A percentile compares a stretch with the other conserved stretches of the same genome.
Conservation (phyloP, 2,329 filamentous ascomycete genomes). For the Penicillium expansum region DNA sequence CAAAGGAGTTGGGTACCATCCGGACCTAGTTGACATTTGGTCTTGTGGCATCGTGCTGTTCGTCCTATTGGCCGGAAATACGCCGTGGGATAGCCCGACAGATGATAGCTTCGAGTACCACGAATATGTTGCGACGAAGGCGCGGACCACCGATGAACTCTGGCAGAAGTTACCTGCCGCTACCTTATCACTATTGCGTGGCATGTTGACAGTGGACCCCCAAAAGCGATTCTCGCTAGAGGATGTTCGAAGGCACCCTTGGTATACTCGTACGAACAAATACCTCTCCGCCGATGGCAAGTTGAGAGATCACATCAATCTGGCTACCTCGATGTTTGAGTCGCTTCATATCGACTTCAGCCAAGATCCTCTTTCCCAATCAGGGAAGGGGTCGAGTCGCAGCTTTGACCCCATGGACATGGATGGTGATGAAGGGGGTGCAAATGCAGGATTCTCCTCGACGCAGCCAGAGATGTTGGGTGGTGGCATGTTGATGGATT, state of each 20-base stretch:
- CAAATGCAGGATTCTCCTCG: slow-evolving; percentile 60
- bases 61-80: slow-evolving; percentile 91
- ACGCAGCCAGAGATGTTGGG: slow-evolving; percentile 81
- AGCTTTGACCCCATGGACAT: slow-evolving; percentile 65
- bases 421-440: slow-evolving; percentile 50
- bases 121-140: slow-evolving; percentile 76
- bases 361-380: slow-evolving; percentile 58
- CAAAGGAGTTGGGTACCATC: slow-evolving; percentile 49
- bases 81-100: slow-evolving; percentile 94
- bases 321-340: slow-evolving; percentile 95
- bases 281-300: slow-evolving; percentile 72
- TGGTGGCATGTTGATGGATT: slow-evolving; percentile 76
- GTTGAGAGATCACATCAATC: slow-evolving; percentile 71
- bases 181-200: slow-evolving; percentile 77
- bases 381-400: slow-evolving; percentile 35
- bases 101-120: slow-evolving; percentile 82
- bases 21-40: slow-evolving; percentile 90
- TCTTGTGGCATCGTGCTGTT: slow-evolving; percentile 98
- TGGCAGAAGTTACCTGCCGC: slow-evolving; percentile 76
- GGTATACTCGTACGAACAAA: slow-evolving; percentile 82
- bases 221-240: slow-evolving; percentile 76
- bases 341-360: slow-evolving; percentile 84
- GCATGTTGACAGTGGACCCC: slow-evolving; percentile 85
- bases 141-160: slow-evolving; percentile 78
- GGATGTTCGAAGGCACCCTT: slow-evolving; percentile 85